A percentile compares a stretch with the other conserved stretches of the same genome.
Conservation (phyloP, 306 rosid genomes). For the Trifolium repens region DNA sequence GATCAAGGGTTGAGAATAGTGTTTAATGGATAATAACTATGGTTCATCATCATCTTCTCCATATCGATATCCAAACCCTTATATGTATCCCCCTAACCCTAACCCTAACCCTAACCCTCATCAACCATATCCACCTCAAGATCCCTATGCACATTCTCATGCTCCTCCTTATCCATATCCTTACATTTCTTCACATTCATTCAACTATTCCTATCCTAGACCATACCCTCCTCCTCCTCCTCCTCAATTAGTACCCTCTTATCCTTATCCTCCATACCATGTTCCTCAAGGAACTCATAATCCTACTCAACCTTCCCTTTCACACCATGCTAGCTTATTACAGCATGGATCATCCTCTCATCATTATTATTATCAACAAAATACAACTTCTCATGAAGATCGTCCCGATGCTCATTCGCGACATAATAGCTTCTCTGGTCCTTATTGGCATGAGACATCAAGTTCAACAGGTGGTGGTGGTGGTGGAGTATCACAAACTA, state of each 20-base stretch:
- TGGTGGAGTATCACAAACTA: conserved; percentile 37
- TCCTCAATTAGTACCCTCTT: conserved; percentile 21
- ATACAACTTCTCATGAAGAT: conserved; percentile 43
- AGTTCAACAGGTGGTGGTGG: conserved; percentile 16
- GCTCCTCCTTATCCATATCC: conserved; percentile 48
- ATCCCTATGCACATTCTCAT: conserved; percentile 41
- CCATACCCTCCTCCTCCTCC: conserved; percentile 45
- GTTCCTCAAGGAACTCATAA: conserved; percentile 43
- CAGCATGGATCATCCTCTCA: conserved; percentile 62
- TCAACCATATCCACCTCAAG: conserved; percentile 55
- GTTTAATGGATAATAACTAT: conserved; percentile 50
- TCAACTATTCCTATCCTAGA: conserved; percentile 52
- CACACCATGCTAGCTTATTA: conserved; percentile 63
- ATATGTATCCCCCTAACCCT: conserved; percentile 47
- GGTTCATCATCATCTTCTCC: conserved; percentile 49
- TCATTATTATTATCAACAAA: conserved; percentile 52
- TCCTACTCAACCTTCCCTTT: conserved; percentile 54
- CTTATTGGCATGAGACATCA: conserved; percentile 45
- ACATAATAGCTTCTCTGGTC: conserved; percentile 60
- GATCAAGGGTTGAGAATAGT: conserved; percentile 21
- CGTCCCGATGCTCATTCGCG: conserved; percentile 40
- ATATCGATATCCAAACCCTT: conserved; percentile 48
- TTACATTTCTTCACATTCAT: conserved; percentile 46
- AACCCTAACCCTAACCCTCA: conserved; percentile 43
- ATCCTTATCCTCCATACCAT: conserved; percentile 54